Evolutionary conservation across 2,329 filamentous ascomycete genomes (phyloP).

Genomic region (Chalaropsis thielavioides): DNA sequence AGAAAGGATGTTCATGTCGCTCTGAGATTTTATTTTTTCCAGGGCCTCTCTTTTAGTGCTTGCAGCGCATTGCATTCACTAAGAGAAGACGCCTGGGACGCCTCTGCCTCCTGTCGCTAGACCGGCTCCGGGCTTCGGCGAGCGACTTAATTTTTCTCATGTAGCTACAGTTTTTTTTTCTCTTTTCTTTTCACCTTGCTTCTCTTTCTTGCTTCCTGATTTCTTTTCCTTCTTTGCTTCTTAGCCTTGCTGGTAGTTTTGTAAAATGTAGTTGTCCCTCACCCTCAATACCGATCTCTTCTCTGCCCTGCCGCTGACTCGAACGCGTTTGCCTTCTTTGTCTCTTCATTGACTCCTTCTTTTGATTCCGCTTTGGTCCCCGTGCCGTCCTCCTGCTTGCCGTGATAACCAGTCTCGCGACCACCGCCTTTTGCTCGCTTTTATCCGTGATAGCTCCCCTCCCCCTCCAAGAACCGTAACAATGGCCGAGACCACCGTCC

Average conservation of each 20-base stretch:
- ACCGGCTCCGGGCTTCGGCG: conserved; percentile 17
- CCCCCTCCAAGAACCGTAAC: neutral
- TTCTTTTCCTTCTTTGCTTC: neutral
- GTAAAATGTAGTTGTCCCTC: conserved; percentile 1
- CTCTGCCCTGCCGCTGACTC: neutral
- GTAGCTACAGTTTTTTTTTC: neutral
- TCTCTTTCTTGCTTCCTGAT: neutral
- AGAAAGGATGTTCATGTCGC: neutral
- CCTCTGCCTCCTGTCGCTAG: neutral
- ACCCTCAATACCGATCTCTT: neutral
- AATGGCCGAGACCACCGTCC: conserved; percentile 13
- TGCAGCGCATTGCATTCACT: conserved; percentile 1
- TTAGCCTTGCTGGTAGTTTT: neutral
- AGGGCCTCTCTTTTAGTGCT: too few species aligned
- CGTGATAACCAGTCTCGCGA: neutral
- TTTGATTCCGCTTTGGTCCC: neutral
- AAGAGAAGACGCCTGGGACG: neutral
- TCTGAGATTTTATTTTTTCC: conserved; percentile 5
- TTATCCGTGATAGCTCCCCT: neutral
- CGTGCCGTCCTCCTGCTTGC: neutral
- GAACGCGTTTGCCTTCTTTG: neutral
- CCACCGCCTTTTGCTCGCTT: neutral
- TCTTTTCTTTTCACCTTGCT: neutral
- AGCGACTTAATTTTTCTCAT: conserved; percentile 8
- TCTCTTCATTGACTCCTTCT: neutral